Percentiles rank a stretch among this genome's conserved stretches.
phyloP scores from a whole-genome alignment of 306 rosid species.

The Trifolium pratense region DNA sequence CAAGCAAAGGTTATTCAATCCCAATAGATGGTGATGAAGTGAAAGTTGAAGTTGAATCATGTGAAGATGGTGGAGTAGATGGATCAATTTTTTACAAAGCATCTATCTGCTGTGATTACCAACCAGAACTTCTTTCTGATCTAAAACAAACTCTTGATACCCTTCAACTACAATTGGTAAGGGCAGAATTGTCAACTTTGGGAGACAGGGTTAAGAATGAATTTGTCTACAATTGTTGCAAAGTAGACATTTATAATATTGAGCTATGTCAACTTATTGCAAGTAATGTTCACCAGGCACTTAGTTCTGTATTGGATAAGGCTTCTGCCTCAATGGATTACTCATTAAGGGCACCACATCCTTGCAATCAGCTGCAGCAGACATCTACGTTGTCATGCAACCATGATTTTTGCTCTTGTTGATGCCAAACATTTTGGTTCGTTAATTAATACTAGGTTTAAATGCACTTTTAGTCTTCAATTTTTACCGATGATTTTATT shows the following conservation, averaged over 20 bases:
- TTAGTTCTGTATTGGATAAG: conserved; percentile 66
- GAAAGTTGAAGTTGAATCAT: conserved; percentile 58
- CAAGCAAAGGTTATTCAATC: conserved; percentile 65
- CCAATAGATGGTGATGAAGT: conserved; percentile 81
- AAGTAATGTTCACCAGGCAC: conserved; percentile 56
- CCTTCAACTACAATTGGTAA: conserved; percentile 61
- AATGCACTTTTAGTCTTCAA: neutral
- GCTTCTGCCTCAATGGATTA: conserved; percentile 66
- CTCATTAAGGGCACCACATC: conserved; percentile 56
- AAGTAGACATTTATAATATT: conserved; percentile 33
- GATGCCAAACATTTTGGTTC: neutral
- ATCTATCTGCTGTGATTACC: conserved; percentile 70
- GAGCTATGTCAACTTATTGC: conserved; percentile 57
- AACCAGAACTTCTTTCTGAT: conserved; percentile 68
- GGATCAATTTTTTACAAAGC: conserved; percentile 60
- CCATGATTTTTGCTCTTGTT: conserved; percentile 36
- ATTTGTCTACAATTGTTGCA: conserved; percentile 56
- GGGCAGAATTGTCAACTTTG: conserved; percentile 76
- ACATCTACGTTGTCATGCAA: conserved; percentile 44
- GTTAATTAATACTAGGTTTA: neutral
- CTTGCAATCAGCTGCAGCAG: conserved; percentile 34
- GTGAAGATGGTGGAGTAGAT: conserved; percentile 42
- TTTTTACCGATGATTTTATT: neutral
- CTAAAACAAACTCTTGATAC: conserved; percentile 65
- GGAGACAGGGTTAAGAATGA: conserved; percentile 69